A percentile compares a stretch with the other conserved stretches of the same genome.
These are phyloP conservation scores for Iris pallida DNA, from an alignment of 116 monocot genomes.

Conservation along the genomic window DNA sequence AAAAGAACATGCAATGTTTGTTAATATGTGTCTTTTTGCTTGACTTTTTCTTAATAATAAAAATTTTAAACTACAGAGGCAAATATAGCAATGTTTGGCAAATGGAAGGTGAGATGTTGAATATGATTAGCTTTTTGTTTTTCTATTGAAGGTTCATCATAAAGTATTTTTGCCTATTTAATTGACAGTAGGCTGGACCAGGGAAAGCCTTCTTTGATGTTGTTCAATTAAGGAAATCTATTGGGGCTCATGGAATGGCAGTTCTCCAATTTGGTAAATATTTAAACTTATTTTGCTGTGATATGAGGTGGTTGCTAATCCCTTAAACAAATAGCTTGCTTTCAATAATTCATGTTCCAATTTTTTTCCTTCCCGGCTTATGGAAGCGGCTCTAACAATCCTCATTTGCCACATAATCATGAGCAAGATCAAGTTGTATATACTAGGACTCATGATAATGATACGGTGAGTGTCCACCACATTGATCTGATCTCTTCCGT, in stretches of 20 bases:
- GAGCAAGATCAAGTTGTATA: constrained; percentile 92
- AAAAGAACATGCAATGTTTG: not conserved
- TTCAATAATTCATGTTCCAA: not conserved
- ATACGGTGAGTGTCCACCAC: no score
- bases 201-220: constrained; percentile 91
- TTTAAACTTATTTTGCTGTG: not conserved
- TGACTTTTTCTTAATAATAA: not conserved
- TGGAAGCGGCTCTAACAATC: constrained; percentile 70
- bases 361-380: constrained; percentile 39
- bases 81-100: constrained; percentile 66
- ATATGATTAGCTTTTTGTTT: not conserved
- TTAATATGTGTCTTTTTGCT: not conserved
- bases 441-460: no score
- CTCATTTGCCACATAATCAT: constrained; percentile 93
- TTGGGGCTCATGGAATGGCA: constrained; percentile 96
- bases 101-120: constrained; percentile 58
- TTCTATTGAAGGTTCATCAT: not conserved
- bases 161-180: constrained; percentile 5
- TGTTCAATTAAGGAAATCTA: constrained; percentile 76
- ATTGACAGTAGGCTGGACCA: constrained; percentile 86
- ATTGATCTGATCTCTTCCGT: no score
- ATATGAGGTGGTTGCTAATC: no score
- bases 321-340: not conserved
- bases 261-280: constrained; percentile 93
- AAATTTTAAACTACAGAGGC: constrained; percentile 50